Percentiles rank a stretch among this genome's conserved stretches.
Conservation (phyloP, 2,329 filamentous ascomycete species). For the Colletotrichum tanaceti region DNA sequence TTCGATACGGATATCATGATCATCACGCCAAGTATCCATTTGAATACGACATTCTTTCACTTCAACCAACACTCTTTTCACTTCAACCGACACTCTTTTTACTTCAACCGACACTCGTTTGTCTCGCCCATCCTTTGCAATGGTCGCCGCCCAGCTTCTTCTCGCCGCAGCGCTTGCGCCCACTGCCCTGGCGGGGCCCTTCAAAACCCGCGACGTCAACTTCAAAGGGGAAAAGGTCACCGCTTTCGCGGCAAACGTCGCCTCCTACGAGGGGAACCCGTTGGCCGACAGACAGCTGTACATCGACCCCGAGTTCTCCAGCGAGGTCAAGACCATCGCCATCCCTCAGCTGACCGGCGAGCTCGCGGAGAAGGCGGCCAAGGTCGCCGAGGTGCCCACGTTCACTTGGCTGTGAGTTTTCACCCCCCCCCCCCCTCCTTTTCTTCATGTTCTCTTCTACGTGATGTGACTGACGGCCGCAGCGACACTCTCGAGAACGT, state of each 20-base stretch:
- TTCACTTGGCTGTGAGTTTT: constrained; percentile 48
- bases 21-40: constrained; percentile 5
- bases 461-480: background rate
- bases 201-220: constrained; percentile 29
- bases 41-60: constrained; percentile 14
- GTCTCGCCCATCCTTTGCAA: background rate
- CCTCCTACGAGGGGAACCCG: constrained; percentile 52
- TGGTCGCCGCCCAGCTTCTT: constrained; percentile 26
- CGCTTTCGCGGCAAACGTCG: background rate
- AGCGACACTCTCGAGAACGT: constrained; percentile 51
- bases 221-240: constrained; percentile 1
- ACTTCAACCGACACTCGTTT: background rate
- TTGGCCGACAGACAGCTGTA: constrained; percentile 50
- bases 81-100: no score
- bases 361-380: constrained; percentile 52
- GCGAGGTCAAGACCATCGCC: constrained; percentile 57
- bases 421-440: no score
- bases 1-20: background rate
- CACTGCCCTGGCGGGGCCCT: constrained; percentile 29
- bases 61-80: no score
- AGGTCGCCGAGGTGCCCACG: constrained; percentile 47
- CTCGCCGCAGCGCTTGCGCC: constrained; percentile 37
- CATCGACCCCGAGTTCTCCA: constrained; percentile 52
- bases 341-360: constrained; percentile 64
- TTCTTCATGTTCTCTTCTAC: no score